Base-by-base conservation (phyloP, 495 filamentous ascomycete species). In the Monascus purpureus region DNA sequence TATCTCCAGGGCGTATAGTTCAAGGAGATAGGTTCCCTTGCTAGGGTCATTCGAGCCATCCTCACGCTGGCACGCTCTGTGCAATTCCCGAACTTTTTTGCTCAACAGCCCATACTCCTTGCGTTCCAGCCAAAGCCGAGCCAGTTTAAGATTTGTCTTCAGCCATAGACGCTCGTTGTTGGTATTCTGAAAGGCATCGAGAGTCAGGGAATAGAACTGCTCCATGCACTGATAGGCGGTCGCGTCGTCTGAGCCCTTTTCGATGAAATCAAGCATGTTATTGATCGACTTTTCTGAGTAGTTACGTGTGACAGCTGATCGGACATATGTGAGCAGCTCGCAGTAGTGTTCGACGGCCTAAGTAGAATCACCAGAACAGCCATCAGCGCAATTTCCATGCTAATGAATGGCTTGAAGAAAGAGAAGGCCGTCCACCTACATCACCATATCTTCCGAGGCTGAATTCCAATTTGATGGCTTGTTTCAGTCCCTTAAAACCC, bases 271-370 rank as follows among this genome's bases (percentile, higher is more conserved):
- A 17, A 97, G 82, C 77, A 97, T 94, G 51, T 94, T 97, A 61
- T 95, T 95, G 56, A 97, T 93, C 7, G 88, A 95, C 54, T 96
- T 97, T 53, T 97, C 90, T 6, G 92, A 95, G 55, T 96, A 95
- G 55, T 96, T 97, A 32, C 90, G 80, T 15, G 92, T 96, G 31
- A 96, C 88, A 14, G 90, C 87, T 16, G 83, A 90, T 50, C 87
- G 92, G 57, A 96, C 87, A 50, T 96, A 97, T 20, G 86, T 96
- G 38, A 97, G 75, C 17, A 97, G 83, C 52, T 96, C 87, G 36
- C 68, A 73, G 55, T 93, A 97, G 48, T 96, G 86, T 57, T 92
- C 78, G n/a, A 87, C 73, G 12, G 90, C 88, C 88, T 97, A 40
- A n/a, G n/a, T n/a, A n/a, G n/a, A n/a, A n/a, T n/a, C 17, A 34